Percentiles rank a stretch among this genome's conserved stretches.
Evolutionary conservation across 345 rosid species (phyloP).

Genomic region (Salix udensis): DNA sequence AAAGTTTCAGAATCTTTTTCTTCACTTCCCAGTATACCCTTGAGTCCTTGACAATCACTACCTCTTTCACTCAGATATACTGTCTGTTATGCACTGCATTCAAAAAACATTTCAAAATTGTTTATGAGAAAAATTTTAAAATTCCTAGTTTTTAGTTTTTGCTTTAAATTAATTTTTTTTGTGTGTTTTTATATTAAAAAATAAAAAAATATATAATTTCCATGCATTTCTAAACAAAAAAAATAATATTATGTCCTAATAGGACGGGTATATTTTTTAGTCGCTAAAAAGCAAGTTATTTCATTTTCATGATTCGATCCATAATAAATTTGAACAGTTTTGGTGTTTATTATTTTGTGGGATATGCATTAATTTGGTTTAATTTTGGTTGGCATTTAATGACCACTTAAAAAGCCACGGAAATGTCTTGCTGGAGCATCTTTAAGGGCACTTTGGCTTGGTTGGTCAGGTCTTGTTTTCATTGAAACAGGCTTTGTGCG

Average conservation of each 20-base stretch:
- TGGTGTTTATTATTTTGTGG: background rate
- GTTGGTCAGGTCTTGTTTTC: conserved; percentile 46
- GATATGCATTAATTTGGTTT: conserved; percentile 11
- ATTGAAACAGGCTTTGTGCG: conserved; percentile 43
- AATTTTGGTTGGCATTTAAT: conserved; percentile 45
- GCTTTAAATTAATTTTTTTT: no score
- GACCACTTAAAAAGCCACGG: conserved; percentile 43
- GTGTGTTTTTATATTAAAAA: no score
- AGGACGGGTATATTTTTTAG: conserved; percentile 21
- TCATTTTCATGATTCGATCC: conserved; percentile 20
- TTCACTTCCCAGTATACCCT: conserved; percentile 23
- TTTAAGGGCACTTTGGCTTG: conserved; percentile 33
- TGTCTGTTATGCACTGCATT: no score
- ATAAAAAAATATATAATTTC: no score
- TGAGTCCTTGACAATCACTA: background rate
- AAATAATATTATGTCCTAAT: conserved; percentile 6
- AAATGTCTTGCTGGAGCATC: conserved; percentile 47
- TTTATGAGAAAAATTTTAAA: no score
- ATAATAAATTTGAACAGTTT: background rate
- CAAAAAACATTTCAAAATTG: no score
- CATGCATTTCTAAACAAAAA: no score
- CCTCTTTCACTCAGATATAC: background rate
- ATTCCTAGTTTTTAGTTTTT: no score
- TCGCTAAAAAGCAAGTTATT: conserved; percentile 21
- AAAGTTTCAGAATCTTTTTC: conserved; percentile 18